A percentile compares a stretch with the other conserved stretches of the same genome.
Conservation (phyloP, 768 basidiomycete genomes). For the Sarcomyxa edulis region DNA sequence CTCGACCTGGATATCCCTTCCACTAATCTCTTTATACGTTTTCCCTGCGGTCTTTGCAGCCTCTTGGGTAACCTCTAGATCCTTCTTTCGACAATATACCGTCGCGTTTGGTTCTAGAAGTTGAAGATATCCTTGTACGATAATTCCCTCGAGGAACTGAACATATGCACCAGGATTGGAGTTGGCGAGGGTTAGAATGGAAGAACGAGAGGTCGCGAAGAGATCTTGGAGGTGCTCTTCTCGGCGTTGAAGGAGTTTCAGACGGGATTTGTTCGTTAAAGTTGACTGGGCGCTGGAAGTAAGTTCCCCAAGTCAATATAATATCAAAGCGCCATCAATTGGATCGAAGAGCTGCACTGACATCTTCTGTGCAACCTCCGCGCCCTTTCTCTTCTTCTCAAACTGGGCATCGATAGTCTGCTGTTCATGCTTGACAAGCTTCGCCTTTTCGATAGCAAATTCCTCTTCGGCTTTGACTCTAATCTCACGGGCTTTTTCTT, state of each 20-base stretch:
- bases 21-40: slow-evolving; percentile 75
- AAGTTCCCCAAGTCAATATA: too few relatives aligned
- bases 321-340: slow-evolving; percentile 6
- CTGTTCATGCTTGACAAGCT: slow-evolving; percentile 94
- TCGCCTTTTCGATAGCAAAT: slow-evolving; percentile 99
- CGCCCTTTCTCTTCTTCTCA: slow-evolving; percentile 95
- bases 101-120: slow-evolving; percentile 72
- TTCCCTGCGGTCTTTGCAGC: slow-evolving; percentile 62
- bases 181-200: slow-evolving; percentile 56
- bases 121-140: slow-evolving; percentile 82
- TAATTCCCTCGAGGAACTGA: slow-evolving; percentile 77
- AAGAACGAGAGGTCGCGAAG: slow-evolving; percentile 66
- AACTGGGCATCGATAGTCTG: slow-evolving; percentile 90
- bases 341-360: slow-evolving; percentile 28
- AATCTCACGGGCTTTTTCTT: slow-evolving; percentile 97
- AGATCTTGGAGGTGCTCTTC: slow-evolving; percentile 91
- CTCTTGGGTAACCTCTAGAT: slow-evolving; percentile 51
- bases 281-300: slow-evolving; percentile 92
- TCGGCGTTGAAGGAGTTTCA: slow-evolving; percentile 82
- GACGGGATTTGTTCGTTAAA: slow-evolving; percentile 92
- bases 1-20: slow-evolving; percentile 50
- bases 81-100: slow-evolving; percentile 63
- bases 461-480: slow-evolving; percentile 98
- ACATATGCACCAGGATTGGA: slow-evolving; percentile 61
- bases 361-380: slow-evolving; percentile 96